These are phyloP conservation scores for Dryas integrifolia DNA, from an alignment of 331 rosid species.

Conservation along the genomic window DNA sequence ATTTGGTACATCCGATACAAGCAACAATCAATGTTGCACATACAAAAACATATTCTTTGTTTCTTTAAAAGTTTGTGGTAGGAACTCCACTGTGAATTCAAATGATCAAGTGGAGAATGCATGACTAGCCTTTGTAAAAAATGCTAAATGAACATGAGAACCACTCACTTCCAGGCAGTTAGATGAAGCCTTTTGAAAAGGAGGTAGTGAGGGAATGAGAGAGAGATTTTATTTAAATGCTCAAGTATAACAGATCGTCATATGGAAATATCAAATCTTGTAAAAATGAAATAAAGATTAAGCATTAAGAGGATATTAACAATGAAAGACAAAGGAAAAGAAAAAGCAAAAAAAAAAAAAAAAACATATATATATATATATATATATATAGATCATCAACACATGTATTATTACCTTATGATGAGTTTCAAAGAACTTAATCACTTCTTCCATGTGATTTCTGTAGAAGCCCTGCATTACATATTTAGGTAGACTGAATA, in stretches of 20 bases:
- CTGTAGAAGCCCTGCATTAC: conserved; percentile 86
- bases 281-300: neutral
- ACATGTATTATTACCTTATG: conserved; percentile 61
- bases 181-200: neutral
- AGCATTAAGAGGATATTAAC: neutral
- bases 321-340: neutral
- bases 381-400: neutral
- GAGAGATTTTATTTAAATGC: neutral
- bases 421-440: conserved; percentile 91
- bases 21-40: conserved; percentile 2
- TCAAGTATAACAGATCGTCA: neutral
- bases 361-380: neutral
- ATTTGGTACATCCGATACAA: neutral
- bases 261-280: neutral
- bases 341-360: too few relatives aligned
- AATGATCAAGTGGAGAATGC: neutral
- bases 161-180: neutral
- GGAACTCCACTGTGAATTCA: neutral
- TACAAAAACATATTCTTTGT: neutral
- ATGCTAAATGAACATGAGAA: neutral
- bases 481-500: conserved; percentile 21
- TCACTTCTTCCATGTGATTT: conserved; percentile 99
- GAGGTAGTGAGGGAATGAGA: neutral
- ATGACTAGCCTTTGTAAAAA: neutral
- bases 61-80: neutral